Base-by-base conservation (phyloP, 352 stramenopile species). In the Phytophthora kernoviae region DNA sequence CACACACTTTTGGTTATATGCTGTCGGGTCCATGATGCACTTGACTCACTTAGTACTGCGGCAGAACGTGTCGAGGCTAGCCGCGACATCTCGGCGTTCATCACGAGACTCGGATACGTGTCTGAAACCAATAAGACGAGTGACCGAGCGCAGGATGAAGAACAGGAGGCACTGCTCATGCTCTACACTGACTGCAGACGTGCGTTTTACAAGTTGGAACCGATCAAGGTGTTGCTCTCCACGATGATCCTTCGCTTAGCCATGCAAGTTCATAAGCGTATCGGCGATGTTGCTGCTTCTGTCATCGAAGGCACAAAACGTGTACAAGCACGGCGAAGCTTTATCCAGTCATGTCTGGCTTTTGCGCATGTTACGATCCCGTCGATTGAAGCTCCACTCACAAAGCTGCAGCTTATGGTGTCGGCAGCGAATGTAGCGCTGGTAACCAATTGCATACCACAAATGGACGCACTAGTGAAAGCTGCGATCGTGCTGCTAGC, bases 311-410 rank as follows among this genome's bases (percentile, higher is more conserved):
- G 46, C 20, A 75, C 58, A 54, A 72, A 72, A 48, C 57, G 58
- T 7, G 21, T 32, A 20, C 72, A 87, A 54, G 63, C 60, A 5
- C 66, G 71, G n/a, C 74, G 79, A 4, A 72, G 78, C 39, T 94
- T 97, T 32, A 76, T 96, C 60, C 95, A 96, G 46, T 94, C 86
- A 2, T 96, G 88, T 50, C 62, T 96, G n/a, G 91, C 91, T 5
- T 97, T 91, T 50, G 82, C 81, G 9, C 87, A 96, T 55, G 91
- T 97, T 50, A 97, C 88, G 26, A 96, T 96, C 20, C 91, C 91
- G 21, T 94, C 82, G 18, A 88, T 97, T 21, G 58, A 76, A 1
- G 50, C 77, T 5, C 24, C 62, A 1, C 43, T 77, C 14, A 54
- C 77, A 15, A 86, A 84, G 33, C 57, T 97, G 8, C 57, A 93